Evolutionary conservation across 1,139 yeast species (phyloP).

Genomic region (Candida tropicalis): DNA sequence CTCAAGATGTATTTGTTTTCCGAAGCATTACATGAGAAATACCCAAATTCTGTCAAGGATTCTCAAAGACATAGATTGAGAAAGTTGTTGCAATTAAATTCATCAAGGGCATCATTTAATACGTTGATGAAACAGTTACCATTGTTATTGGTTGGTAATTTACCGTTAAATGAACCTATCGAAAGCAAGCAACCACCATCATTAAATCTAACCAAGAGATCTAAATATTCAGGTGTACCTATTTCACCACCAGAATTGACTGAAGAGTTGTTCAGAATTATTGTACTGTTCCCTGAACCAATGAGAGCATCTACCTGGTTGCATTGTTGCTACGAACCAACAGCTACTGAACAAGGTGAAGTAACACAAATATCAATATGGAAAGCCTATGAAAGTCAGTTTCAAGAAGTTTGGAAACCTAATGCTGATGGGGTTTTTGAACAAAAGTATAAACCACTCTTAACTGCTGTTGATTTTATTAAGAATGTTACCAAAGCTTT

Average conservation of each 20-base stretch:
- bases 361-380: constrained; percentile 95
- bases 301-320: constrained; percentile 94
- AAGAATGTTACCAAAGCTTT: constrained; percentile 92
- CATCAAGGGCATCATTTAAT: constrained; percentile 41
- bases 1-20: constrained; percentile 42
- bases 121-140: constrained; percentile 62
- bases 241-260: constrained; percentile 56
- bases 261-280: constrained; percentile 58
- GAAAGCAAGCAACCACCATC: constrained; percentile 25
- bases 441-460: constrained; percentile 57
- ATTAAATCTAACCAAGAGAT: constrained; percentile 35
- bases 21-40: constrained; percentile 39
- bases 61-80: constrained; percentile 38
- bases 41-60: constrained; percentile 31
- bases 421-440: constrained; percentile 45
- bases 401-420: constrained; percentile 46
- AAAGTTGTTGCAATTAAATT: constrained; percentile 33
- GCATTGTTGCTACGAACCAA: constrained; percentile 84
- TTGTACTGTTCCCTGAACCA: constrained; percentile 78
- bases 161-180: constrained; percentile 28
- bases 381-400: constrained; percentile 92
- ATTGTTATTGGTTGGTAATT: constrained; percentile 50
- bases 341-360: constrained; percentile 57
- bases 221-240: constrained; percentile 53
- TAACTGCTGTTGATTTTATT: constrained; percentile 96